These are phyloP conservation scores for Phytophthora pluvialis DNA, from an alignment of 352 stramenopile genomes.

Conservation along the genomic window DNA sequence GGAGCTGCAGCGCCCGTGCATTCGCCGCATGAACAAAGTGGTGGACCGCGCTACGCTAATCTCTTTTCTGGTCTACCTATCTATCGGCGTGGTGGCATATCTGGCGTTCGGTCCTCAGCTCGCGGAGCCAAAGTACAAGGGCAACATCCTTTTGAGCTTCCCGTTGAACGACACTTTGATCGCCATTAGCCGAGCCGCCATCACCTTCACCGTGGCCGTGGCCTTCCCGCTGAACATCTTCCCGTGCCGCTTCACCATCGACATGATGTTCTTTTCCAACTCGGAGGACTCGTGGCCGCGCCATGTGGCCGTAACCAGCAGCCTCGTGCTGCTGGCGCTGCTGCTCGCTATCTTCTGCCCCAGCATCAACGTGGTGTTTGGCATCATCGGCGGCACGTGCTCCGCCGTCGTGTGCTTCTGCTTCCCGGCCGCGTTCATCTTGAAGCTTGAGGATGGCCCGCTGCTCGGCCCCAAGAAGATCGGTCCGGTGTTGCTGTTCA, in stretches of 20 bases:
- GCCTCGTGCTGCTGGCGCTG: slow-evolving; percentile 70
- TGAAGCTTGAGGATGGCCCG: slow-evolving; percentile 83
- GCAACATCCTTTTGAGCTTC: slow-evolving; percentile 87
- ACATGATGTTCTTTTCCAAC: slow-evolving; percentile 90
- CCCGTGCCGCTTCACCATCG: slow-evolving; percentile 84
- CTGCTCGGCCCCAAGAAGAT: slow-evolving; percentile 77
- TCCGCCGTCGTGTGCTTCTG: slow-evolving; percentile 88
- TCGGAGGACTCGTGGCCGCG: slow-evolving; percentile 71
- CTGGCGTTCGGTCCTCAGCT: slow-evolving; percentile 76
- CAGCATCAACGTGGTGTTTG: slow-evolving; percentile 88
- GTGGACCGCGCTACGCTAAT: slow-evolving; percentile 81
- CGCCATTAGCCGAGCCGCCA: slow-evolving; percentile 78
- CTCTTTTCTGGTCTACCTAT: slow-evolving; percentile 79
- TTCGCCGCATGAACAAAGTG: slow-evolving; percentile 90
- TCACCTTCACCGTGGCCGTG: slow-evolving; percentile 87
- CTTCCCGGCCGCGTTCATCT: slow-evolving; percentile 82
- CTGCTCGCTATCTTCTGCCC: slow-evolving; percentile 85
- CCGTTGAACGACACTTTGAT: slow-evolving; percentile 79
- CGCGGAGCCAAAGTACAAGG: slow-evolving; percentile 73
- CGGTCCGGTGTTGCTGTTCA: slow-evolving; percentile 71
- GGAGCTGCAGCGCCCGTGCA: slow-evolving; percentile 86
- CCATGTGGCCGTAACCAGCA: slow-evolving; percentile 69
- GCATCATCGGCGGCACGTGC: slow-evolving; percentile 86
- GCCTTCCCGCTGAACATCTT: slow-evolving; percentile 91
- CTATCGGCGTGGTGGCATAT: slow-evolving; percentile 82